Base-by-base conservation (phyloP, 169 alveolate species). In the Plasmodium inui region DNA sequence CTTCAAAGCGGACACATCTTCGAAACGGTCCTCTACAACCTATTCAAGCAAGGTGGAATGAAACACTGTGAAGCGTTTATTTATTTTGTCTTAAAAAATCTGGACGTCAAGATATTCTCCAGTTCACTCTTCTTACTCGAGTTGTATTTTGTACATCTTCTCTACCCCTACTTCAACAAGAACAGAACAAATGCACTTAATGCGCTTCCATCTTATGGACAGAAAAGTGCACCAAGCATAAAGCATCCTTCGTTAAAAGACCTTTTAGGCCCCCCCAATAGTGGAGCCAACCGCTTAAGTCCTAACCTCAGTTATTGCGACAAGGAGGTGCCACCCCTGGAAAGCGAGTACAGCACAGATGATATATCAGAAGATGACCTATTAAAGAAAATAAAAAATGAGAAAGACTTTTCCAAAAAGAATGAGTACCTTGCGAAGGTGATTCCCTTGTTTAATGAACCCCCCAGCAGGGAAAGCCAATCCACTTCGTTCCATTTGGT, bases 1-100 rank as follows among this genome's bases (percentile, higher is more conserved):
- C 44, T 53, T 10, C 14, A 1, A 4, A 79, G 53, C 46, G 82
- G 30, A 19, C 41, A 41, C 3, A 32, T 85, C 17, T 41, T 89
- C 28, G 79, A 78, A 79, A 89, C 74, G 10, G 26, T 89, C 70
- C 73, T 78, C 32, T 89, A 89, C 72, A 89, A 89, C 46, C 79
- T 89, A 7, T 89, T 9, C 71, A 22, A 32, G 41, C 6, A 89
- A 14, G 53, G 79, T 55, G 83, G 70, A 34, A 61, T 89, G 30
- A 89, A 55, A 17, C 37, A 79, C 34, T 89, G 94, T 79, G 94
- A 89, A 79, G 67, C 73, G 19, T 53, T 89, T 9, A 78, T 89
- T 14, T 89, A 89, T 89, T 89, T 89, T 79, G 46, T 89, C 6
- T 79, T 89, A 89, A 79, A 61, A 61, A 89, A 89, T 89, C 0